Evolutionary conservation across 176 grass and related monocot genomes (phyloP).

Genomic region (Saccharum officinarum): DNA sequence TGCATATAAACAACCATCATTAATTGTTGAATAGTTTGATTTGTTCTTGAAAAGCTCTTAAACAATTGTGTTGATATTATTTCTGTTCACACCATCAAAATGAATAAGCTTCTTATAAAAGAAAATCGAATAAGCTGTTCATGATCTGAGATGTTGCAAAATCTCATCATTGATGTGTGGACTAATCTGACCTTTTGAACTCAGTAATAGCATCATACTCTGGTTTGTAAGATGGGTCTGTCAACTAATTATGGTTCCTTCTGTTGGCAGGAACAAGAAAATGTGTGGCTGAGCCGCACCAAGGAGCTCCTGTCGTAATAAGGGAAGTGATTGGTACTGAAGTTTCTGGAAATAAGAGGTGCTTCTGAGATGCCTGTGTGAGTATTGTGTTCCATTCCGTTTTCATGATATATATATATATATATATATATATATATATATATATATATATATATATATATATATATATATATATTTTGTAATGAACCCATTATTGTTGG

Average conservation of each 20-base stretch:
- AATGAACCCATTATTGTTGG: background rate
- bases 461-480: too few relatives aligned
- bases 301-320: background rate
- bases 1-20: background rate
- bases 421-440: too few relatives aligned
- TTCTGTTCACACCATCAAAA: background rate
- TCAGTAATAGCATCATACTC: background rate
- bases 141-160: background rate
- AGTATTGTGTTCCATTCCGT: background rate
- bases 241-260: conserved; percentile 8
- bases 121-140: background rate
- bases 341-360: conserved; percentile 33
- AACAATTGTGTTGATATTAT: background rate
- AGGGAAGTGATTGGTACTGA: conserved; percentile 10
- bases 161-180: background rate
- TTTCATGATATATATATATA: background rate
- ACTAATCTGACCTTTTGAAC: background rate
- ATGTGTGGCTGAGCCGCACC: background rate
- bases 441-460: too few relatives aligned
- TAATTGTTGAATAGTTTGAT: background rate
- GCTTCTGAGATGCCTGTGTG: conserved; percentile 4
- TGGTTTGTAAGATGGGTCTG: background rate
- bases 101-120: background rate
- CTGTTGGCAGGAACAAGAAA: conserved; percentile 28
- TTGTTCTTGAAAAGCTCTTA: background rate